Evolutionary conservation across 192 early-diverging fungal genomes (phyloP).

Genomic region (Obelidium mucronatum): DNA sequence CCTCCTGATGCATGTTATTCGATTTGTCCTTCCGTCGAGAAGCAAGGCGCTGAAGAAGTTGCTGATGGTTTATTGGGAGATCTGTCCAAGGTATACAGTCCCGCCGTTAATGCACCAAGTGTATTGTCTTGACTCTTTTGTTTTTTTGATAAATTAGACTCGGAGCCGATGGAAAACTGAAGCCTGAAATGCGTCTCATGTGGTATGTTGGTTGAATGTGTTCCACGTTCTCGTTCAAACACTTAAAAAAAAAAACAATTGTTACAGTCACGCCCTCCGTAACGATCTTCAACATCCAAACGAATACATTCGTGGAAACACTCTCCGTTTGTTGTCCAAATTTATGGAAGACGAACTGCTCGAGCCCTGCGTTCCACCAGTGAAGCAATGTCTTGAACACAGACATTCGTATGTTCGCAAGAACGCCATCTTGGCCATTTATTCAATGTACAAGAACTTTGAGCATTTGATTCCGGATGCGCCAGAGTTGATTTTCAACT

Average conservation of each 20-base stretch:
- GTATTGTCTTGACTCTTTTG: too few species aligned
- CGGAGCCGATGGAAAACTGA: constrained; percentile 87
- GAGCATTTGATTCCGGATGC: constrained; percentile 96
- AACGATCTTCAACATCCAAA: constrained; percentile 99
- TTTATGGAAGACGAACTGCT: constrained; percentile 93
- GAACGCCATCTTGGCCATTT: constrained; percentile 95
- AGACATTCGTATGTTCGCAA: constrained; percentile 89
- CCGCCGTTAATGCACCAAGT: too few species aligned
- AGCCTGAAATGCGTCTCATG: constrained; percentile 91
- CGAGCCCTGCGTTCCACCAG: constrained; percentile 91
- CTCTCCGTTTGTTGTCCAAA: constrained; percentile 94
- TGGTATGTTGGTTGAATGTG: constrained; percentile 60
- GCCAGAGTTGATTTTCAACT: constrained; percentile 82
- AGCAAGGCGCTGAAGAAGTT: constrained; percentile 98
- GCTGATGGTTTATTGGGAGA: constrained; percentile 96
- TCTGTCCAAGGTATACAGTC: constrained; percentile 86
- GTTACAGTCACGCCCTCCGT: constrained; percentile 80
- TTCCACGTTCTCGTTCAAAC: neutral
- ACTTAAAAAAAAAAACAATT: neutral
- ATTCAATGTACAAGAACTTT: constrained; percentile 86
- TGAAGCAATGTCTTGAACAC: constrained; percentile 82
- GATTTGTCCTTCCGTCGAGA: constrained; percentile 94
- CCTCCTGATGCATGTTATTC: constrained; percentile 97
- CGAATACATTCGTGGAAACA: constrained; percentile 95
- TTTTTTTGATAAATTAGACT: constrained; percentile 10